Base-by-base conservation (phyloP, 2,329 filamentous ascomycete species). In the Teratosphaeria zuluensis region DNA sequence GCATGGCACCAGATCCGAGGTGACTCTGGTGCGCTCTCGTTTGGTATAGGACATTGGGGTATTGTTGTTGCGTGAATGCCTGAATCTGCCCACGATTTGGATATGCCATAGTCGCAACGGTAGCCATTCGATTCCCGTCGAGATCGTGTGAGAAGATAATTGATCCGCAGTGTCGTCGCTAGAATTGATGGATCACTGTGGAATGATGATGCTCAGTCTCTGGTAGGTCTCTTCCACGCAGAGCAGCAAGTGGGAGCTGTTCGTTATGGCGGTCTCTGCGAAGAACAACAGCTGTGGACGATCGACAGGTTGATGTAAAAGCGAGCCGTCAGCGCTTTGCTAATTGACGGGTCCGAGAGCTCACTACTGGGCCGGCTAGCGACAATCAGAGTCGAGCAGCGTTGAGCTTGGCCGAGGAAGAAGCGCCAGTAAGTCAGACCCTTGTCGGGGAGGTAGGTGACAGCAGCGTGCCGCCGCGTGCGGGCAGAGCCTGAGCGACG, bases 71-170 rank as follows among this genome's bases (percentile, higher is more conserved):
- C 58, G 64, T 62, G 56, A 68, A 68, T 59, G 56, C 60, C 16
- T 64, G 64, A 54, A 65, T 67, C 57, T 55, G 60, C 48, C 69
- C 65, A 57, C 65, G 64, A 53, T 58, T 57, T 46, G 67, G 66
- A 59, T 67, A 67, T 31, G 66, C 64, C 68, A 71, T 70, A 54
- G 65, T 67, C 48, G 60, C 60, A 51, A 65, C 66, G n/a, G 66
- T 60, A 54, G 68, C 69, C 69, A 69, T 70, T 60, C 56, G 62
- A 58, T 55, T 48, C 52, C 21, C 35, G 38, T 30, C 11, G 46
- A 7, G 11, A 11, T 3, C 1, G 16, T 12, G 33, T n/a, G 24
- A 11, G 21, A n/a, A 53, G 21, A 52, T 53, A 19, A 21, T 9
- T 24, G 53, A 21, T 21, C n/a, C 14, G 31, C 33, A 52, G 28